Percentiles rank a stretch among this genome's conserved stretches.
Evolutionary conservation across 768 basidiomycete genomes (phyloP).

Genomic region (Flagelloscypha sp.): DNA sequence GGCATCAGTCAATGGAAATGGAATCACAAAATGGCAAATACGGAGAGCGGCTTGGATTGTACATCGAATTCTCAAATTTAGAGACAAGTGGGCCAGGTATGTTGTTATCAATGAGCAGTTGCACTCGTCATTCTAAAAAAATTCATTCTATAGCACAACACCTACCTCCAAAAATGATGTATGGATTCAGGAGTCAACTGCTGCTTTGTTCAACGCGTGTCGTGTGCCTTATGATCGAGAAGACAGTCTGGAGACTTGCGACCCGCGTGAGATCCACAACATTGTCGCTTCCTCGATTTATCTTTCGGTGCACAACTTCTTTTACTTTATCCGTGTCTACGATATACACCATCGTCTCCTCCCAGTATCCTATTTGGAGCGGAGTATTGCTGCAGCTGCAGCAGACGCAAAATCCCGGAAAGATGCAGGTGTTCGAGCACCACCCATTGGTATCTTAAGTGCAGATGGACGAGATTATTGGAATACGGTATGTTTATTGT

Average conservation of each 20-base stretch:
- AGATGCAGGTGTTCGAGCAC: constrained; percentile 44
- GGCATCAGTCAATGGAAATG: constrained; percentile 4
- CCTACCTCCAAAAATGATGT: constrained; percentile 31
- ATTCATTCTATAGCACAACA: constrained; percentile 2
- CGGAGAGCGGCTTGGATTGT: constrained; percentile 78
- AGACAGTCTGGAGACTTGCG: constrained; percentile 56
- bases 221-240: constrained; percentile 63
- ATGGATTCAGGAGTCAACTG: constrained; percentile 53
- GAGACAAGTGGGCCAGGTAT: constrained; percentile 54
- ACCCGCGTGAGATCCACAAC: constrained; percentile 33
- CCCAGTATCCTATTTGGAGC: constrained; percentile 20
- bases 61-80: constrained; percentile 66
- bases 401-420: constrained; percentile 50
- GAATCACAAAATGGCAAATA: constrained; percentile 81
- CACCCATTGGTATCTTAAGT: constrained; percentile 63
- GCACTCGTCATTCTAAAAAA: background rate
- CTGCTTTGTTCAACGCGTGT: constrained; percentile 66
- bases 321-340: constrained; percentile 69
- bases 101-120: constrained; percentile 17
- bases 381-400: constrained; percentile 34
- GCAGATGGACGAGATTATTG: constrained; percentile 78
- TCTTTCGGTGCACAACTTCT: constrained; percentile 69
- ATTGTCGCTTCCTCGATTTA: constrained; percentile 51
- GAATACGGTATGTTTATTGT: constrained; percentile 49
- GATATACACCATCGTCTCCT: background rate